A percentile compares a stretch with the other conserved stretches of the same genome.
These are phyloP conservation scores for Diphasiastrum complanatum DNA, from an alignment of 83 land plant species.

Conservation along the genomic window DNA sequence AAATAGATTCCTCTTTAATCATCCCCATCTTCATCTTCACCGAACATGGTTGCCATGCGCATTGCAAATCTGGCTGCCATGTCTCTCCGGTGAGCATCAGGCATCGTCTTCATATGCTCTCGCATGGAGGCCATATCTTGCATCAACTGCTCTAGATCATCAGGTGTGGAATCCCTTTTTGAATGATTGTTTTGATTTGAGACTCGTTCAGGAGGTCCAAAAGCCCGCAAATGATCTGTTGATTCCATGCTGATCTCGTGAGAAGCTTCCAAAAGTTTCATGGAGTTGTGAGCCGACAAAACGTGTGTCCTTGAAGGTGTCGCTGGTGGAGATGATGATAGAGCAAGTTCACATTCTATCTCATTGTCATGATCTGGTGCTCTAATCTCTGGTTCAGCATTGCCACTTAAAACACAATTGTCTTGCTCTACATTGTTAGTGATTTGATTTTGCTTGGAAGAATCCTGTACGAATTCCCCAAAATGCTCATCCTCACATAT, in stretches of 20 bases:
- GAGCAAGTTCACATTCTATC: constrained; percentile 22
- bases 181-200: background rate
- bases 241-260: too few species aligned
- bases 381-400: background rate
- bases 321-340: too few species aligned
- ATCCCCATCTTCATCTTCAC: constrained; percentile 58
- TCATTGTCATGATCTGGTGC: constrained; percentile 1
- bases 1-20: too few species aligned
- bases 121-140: constrained; percentile 72
- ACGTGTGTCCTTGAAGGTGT: background rate
- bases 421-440: constrained; percentile 3
- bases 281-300: background rate
- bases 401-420: background rate
- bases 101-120: constrained; percentile 67
- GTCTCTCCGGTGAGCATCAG: constrained; percentile 81
- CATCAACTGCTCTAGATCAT: constrained; percentile 84
- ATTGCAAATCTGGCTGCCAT: constrained; percentile 88
- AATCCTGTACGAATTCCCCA: constrained; percentile 19
- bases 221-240: background rate
- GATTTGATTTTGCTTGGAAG: constrained; percentile 7
- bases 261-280: too few species aligned
- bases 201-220: background rate
- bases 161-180: too few species aligned
- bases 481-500: constrained; percentile 46
- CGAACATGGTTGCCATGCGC: constrained; percentile 91